Conservation (phyloP, 2,329 filamentous ascomycete genomes). For the Ramularia endophylla region DNA sequence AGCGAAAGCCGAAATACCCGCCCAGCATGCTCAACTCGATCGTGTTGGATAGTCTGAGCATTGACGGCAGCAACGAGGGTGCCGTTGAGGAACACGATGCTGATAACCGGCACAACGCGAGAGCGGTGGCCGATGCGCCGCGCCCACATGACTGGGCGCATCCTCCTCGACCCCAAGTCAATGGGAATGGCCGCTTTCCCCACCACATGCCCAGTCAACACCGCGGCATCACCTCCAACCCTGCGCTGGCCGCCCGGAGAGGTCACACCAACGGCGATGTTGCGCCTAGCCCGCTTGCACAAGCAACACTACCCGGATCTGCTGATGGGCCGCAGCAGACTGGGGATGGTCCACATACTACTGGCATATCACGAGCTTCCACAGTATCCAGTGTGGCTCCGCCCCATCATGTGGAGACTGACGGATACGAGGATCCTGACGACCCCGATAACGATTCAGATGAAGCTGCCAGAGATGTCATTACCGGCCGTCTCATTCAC, state of each 20-base stretch:
- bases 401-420: constrained; percentile 19
- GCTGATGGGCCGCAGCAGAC: constrained; percentile 11
- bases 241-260: constrained; percentile 13
- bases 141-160: constrained; percentile 25
- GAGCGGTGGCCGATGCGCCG: constrained; percentile 8
- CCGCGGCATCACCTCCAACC: constrained; percentile 18
- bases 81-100: constrained; percentile 18
- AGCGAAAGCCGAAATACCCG: constrained; percentile 43
- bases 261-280: constrained; percentile 24
- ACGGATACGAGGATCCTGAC: constrained; percentile 30
- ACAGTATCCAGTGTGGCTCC: constrained; percentile 25
- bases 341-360: neutral
- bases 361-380: constrained; percentile 12
- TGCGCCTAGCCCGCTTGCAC: constrained; percentile 28
- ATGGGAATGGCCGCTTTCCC: constrained; percentile 8
- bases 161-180: constrained; percentile 8
- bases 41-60: constrained; percentile 52
- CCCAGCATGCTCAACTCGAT: constrained; percentile 71
- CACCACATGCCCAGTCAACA: constrained; percentile 5
- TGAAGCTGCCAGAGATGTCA: constrained; percentile 74
- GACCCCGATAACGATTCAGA: constrained; percentile 31
- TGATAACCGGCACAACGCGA: constrained; percentile 10
- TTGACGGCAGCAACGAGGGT: constrained; percentile 35
- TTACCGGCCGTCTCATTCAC: constrained; percentile 82
- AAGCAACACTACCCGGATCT: constrained; percentile 28